These are phyloP conservation scores for Citrullus mucosospermus DNA, from an alignment of 306 rosid genomes.

Conservation along the genomic window DNA sequence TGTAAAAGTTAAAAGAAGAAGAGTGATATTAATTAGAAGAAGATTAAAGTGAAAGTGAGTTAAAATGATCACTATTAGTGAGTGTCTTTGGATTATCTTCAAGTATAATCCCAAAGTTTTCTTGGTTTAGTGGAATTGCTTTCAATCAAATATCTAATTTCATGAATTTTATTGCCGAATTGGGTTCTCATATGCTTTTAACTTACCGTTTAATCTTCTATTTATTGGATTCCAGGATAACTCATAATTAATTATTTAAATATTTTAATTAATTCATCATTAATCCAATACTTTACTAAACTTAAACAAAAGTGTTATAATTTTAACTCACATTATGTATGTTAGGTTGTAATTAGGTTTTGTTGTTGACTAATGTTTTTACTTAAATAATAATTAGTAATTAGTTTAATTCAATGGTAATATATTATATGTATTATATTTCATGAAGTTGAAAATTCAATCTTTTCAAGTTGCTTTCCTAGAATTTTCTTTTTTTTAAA, in stretches of 20 bases:
- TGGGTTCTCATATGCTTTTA: neutral
- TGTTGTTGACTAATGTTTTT: neutral
- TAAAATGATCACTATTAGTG: neutral
- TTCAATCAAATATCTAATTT: neutral
- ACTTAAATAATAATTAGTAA: neutral
- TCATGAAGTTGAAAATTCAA: no score
- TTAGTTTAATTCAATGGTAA: no score
- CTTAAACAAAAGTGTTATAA: no score
- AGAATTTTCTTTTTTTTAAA: no score
- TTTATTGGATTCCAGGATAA: neutral
- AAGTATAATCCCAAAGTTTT: neutral
- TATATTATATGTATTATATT: no score
- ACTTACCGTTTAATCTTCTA: neutral
- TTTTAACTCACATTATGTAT: no score
- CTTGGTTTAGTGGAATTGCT: neutral
- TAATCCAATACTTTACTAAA: no score
- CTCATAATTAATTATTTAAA: neutral
- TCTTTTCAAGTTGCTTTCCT: no score
- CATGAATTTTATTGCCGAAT: neutral
- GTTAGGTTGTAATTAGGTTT: neutral
- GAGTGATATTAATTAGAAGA: neutral
- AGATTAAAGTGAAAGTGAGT: neutral
- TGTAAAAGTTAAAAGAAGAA: neutral
- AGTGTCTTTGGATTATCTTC: neutral
- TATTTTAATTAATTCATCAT: no score